Evolutionary conservation across 2,329 filamentous ascomycete species (phyloP), one percentile per base, ranked within the genome.

Genomic region (Apiospora koreana): DNA sequence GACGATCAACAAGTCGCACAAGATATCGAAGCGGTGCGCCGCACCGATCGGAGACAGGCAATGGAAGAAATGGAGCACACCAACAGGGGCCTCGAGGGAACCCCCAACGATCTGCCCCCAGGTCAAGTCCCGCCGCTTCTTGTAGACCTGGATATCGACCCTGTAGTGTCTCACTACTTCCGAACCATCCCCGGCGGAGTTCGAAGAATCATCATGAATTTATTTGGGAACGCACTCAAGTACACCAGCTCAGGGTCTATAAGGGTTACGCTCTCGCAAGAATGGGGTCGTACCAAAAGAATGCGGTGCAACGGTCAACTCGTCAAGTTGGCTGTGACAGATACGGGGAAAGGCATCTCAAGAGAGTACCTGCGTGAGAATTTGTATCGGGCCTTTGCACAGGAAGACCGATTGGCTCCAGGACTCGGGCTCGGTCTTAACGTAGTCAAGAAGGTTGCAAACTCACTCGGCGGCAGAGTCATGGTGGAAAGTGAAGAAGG

Each of bases 341-440:
- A 92, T 76, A 89, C 88, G 7, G 89, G 89, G 3, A 86, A 86
- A 72, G 89, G 89, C 5, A 91, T 91, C 69, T 87, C 86, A 0
- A 81, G 85, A 68, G 86, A 88, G 41, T 91, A 89, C 74, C 79
- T 91, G 68, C 82, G 85, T 42, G 86, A 85, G 10, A 85, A 85
- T 67, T 77, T 91, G 0, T 91, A 88, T 75, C 87, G 86, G 1
- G 87, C 88, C 0, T 91, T 91, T 71, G 79, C 84, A 0, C 89
- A 92, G 74, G 89, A 91, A 75, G 85, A 90, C 71, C 81, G 84
- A 1, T 77, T 92, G 12, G 85, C 86, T 1, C 83, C 84, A 10
- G 89, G 89, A 3, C 86, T 87, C 2, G 89, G 89, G 0, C 81
- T 92, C 1, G 89, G 89, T 0, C 80, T 92, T 65, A 88, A 86